Evolutionary conservation across 176 grass and related monocot genomes (phyloP).

Genomic region (Aegilops speltoides): DNA sequence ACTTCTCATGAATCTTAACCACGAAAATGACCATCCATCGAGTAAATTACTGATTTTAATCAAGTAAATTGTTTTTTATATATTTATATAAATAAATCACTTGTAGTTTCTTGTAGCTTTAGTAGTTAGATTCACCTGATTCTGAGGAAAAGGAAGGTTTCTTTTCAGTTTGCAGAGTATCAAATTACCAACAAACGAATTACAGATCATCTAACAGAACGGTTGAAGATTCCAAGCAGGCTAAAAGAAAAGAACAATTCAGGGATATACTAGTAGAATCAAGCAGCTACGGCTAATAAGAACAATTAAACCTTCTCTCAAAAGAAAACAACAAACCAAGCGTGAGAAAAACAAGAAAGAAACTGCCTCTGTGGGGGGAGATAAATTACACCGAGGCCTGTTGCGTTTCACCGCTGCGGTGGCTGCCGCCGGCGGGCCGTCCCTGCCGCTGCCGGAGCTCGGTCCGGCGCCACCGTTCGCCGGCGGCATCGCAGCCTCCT

Average conservation of each 20-base stretch:
- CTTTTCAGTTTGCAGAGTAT: neutral
- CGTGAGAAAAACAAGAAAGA: slow-evolving; percentile 4
- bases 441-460: neutral
- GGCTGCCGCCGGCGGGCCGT: neutral
- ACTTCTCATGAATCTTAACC: neutral
- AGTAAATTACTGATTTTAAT: neutral
- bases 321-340: neutral
- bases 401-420: slow-evolving; percentile 20
- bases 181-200: neutral
- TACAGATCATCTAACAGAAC: neutral
- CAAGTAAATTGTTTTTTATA: too few relatives aligned
- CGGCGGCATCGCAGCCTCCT: neutral
- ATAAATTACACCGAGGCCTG: slow-evolving; percentile 51
- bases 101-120: neutral
- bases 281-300: neutral
- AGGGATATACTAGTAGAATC: neutral
- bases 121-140: neutral
- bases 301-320: neutral
- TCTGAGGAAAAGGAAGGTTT: neutral
- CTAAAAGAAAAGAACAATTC: neutral
- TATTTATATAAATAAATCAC: neutral
- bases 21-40: neutral
- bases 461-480: neutral
- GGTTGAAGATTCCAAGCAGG: neutral
- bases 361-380: neutral